Base-by-base conservation (phyloP, 2,329 filamentous ascomycete species). In the Lachnellula subtilissima region DNA sequence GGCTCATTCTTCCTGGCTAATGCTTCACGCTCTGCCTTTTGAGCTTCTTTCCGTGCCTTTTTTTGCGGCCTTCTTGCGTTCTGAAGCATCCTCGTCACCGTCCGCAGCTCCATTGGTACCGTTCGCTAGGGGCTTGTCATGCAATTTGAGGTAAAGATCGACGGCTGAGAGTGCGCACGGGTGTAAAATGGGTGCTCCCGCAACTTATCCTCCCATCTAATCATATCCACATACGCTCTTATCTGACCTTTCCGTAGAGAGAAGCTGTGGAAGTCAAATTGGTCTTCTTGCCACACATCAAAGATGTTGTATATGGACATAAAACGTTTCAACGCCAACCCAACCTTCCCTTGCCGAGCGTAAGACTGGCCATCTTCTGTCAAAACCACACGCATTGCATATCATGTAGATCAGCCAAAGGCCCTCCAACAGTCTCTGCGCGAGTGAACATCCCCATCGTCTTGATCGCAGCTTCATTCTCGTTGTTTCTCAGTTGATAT, bases 311-410 rank as follows among this genome's bases (percentile, higher is more conserved):
- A 87, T 55, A 99, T 83, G 22, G 89, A 80, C 62, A 92, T 89
- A 73, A 97, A 93, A 50, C 95, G 85, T 78, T 99, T 99, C 52
- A 99, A 78, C 0, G 95, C 93, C 57, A 97, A 80, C 4, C 88
- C 91, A 48, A 89, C 76, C 65, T 96, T 91, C 61, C 86, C 86
- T 70, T 91, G 88, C 50, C 94, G 86, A 55, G 89, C 78, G 71
- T 92, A 91, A 3, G 93, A 86, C 74, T 97, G 89, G 54, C 91
- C 94, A 69, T 99, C 95, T 74, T 99, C 94, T 5, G 90, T 94
- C 67, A 99, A 76, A 86, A 99, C 95, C 94, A 99, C 65, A 97
- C 84, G 71, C 92, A 97, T 74, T 99, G 94, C 94, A 99, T 99
- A 66, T 99, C 94, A 63, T 95, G 82, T 37, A 99, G 82, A 72